Percentiles rank a stretch among this genome's conserved stretches.
These are phyloP conservation scores for Talaromyces islandicus DNA, from an alignment of 2,329 filamentous ascomycete genomes.

Conservation along the genomic window DNA sequence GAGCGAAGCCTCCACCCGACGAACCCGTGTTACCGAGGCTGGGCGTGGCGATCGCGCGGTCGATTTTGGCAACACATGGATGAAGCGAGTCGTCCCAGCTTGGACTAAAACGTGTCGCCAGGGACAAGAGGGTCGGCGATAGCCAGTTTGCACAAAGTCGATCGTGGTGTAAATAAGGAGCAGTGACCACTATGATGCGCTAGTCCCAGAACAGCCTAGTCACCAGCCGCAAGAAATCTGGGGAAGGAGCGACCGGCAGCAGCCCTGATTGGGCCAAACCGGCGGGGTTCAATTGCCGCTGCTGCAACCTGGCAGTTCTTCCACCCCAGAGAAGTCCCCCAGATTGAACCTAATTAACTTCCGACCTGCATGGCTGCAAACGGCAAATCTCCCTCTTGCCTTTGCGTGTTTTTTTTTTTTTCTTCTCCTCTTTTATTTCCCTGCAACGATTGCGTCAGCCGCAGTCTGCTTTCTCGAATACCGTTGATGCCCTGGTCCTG, in stretches of 20 bases:
- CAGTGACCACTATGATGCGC: neutral
- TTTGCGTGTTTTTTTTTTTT: neutral
- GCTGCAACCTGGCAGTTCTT: neutral
- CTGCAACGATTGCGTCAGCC: neutral
- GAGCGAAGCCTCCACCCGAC: neutral
- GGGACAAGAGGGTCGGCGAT: neutral
- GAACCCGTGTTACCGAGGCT: neutral
- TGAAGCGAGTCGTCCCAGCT: neutral
- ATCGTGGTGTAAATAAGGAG: neutral
- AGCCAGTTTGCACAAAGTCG: neutral
- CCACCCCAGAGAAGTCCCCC: neutral
- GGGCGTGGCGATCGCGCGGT: neutral
- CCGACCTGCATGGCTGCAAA: neutral
- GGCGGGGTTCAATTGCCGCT: neutral
- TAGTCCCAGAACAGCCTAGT: conserved; percentile 1
- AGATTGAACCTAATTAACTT: neutral
- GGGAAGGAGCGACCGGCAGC: neutral
- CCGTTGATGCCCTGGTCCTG: neutral
- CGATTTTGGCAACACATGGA: neutral
- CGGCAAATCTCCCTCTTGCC: neutral
- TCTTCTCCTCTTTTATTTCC: too few species aligned
- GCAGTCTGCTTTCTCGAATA: neutral
- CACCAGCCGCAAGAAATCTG: neutral
- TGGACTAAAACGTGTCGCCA: neutral
- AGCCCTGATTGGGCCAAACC: neutral